Evolutionary conservation across 2,329 filamentous ascomycete genomes (phyloP), one percentile per base, ranked within the genome.

Genomic region (Diaporthe sp.): DNA sequence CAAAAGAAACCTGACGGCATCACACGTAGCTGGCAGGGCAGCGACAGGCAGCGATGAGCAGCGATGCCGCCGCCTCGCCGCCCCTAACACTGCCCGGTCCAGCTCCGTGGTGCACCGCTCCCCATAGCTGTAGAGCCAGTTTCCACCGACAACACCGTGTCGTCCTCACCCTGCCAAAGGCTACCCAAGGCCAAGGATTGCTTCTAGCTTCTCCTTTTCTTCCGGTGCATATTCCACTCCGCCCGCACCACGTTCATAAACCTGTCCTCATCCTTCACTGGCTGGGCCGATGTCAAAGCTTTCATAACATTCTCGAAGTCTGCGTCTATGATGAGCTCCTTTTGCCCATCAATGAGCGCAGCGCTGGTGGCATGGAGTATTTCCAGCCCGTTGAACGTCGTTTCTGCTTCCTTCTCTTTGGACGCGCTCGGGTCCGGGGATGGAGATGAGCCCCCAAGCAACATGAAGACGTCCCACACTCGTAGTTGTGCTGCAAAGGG

Each of bases 261-360:
- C 75, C 98, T 85, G 82, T 98, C 95, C 82, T 98, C 95, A 80
- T 99, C 96, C 84, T 95, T 95, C 83, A 99, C 93, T 28, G 96
- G 95, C 60, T 98, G 93, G 92, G 95, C 98, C 74, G 94, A 95
- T 42, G 97, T 98, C 77, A 99, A 88, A 10, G 96, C 94, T 86
- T 98, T 98, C 97, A 99, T 99, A 62, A 94, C 94, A 81, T 97
- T 98, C 83, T 99, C 97, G 84, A 98, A 99, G 83, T 99, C 97
- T 25, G 94, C 95, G 80, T 97, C 95, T 8, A 98, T 87, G 44
- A 99, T 88, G 71, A 98, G 95, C 77, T 98, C 95, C 51, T 95
- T 90, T 79, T 97, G 94, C 25, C 95, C 96, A 82, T 98, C 95
- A 65, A 98, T 96, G 39, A 99, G 89, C 2, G 97, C 96, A 4